Percentiles rank a stretch among this genome's conserved stretches.
These are phyloP conservation scores for Mucor mucedo DNA, from an alignment of 371 early-diverging fungal genomes.

Conservation along the genomic window DNA sequence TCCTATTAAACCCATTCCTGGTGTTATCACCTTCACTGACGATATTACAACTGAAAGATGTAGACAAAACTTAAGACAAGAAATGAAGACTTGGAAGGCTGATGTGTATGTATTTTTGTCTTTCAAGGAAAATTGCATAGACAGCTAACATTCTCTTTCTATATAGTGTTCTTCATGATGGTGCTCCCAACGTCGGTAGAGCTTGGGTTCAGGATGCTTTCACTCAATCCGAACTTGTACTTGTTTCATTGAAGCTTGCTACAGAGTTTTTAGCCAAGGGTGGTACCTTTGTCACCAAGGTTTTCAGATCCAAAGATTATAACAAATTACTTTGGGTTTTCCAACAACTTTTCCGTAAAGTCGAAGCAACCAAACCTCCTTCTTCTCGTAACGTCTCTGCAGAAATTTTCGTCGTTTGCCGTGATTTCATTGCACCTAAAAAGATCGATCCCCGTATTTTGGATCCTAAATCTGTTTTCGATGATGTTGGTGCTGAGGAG, in stretches of 20 bases:
- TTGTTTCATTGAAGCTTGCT: slow-evolving; percentile 95
- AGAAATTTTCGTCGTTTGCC: slow-evolving; percentile 99
- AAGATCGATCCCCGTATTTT: slow-evolving; percentile 95
- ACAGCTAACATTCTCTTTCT: not conserved
- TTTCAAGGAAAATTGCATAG: not conserved
- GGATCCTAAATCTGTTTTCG: slow-evolving; percentile 95
- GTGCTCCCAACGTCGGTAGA: slow-evolving; percentile 99
- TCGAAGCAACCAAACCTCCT: slow-evolving; percentile 99
- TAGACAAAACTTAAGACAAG: slow-evolving; percentile 79
- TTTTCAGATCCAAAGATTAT: slow-evolving; percentile 99
- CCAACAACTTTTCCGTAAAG: slow-evolving; percentile 96
- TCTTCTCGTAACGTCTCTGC: slow-evolving; percentile 99
- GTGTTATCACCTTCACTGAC: slow-evolving; percentile 94
- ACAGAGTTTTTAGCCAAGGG: slow-evolving; percentile 94
- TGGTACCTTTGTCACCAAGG: slow-evolving; percentile 99
- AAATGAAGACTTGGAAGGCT: slow-evolving; percentile 97
- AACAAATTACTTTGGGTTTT: slow-evolving; percentile 98
- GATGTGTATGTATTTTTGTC: slow-evolving; percentile 83
- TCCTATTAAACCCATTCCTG: slow-evolving; percentile 97
- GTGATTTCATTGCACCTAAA: slow-evolving; percentile 93
- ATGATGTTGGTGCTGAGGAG: slow-evolving; percentile 77
- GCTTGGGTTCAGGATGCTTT: slow-evolving; percentile 99
- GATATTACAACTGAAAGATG: slow-evolving; percentile 99
- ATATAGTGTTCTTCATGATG: slow-evolving; percentile 96
- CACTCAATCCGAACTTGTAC: slow-evolving; percentile 96